A percentile compares a stretch with the other conserved stretches of the same genome.
phyloP scores from a whole-genome alignment of 768 basidiomycete genomes.

The Trametes villosa region DNA sequence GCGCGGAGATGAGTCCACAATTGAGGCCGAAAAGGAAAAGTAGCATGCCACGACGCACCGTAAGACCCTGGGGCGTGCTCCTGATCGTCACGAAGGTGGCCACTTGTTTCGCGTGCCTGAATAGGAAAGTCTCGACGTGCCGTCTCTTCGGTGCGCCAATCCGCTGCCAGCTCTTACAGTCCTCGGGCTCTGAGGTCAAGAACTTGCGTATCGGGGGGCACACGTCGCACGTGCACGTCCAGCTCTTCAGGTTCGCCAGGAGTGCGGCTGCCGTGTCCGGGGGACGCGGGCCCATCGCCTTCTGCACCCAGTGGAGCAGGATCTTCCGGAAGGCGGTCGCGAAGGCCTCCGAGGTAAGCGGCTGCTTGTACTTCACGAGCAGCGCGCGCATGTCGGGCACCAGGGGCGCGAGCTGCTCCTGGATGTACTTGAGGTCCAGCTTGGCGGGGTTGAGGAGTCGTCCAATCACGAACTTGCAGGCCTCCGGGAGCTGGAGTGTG shows the following conservation, averaged over 20 bases:
- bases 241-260: not conserved
- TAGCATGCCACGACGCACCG: no score
- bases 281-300: constrained; percentile 22
- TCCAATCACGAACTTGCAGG: not conserved
- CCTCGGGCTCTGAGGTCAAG: not conserved
- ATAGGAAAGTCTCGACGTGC: constrained; percentile 24
- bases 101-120: not conserved
- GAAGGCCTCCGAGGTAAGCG: constrained; percentile 2
- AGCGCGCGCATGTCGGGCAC: constrained; percentile 14
- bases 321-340: constrained; percentile 14
- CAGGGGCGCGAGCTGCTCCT: constrained; percentile 19
- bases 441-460: not conserved
- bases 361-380: constrained; percentile 1
- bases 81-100: constrained; percentile 18
- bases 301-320: constrained; percentile 15
- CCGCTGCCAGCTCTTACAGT: not conserved
- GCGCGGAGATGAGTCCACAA: no score
- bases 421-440: constrained; percentile 3
- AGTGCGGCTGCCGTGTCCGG: not conserved
- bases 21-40: no score
- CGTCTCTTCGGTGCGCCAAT: constrained; percentile 17
- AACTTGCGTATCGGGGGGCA: constrained; percentile 14
- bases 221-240: constrained; percentile 15
- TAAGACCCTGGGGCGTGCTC: constrained; percentile 18
- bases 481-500: not conserved